Percentiles rank a stretch among this genome's conserved stretches.
Evolutionary conservation across 768 basidiomycete species (phyloP).

Genomic region (Xerocomus potaroensis): DNA sequence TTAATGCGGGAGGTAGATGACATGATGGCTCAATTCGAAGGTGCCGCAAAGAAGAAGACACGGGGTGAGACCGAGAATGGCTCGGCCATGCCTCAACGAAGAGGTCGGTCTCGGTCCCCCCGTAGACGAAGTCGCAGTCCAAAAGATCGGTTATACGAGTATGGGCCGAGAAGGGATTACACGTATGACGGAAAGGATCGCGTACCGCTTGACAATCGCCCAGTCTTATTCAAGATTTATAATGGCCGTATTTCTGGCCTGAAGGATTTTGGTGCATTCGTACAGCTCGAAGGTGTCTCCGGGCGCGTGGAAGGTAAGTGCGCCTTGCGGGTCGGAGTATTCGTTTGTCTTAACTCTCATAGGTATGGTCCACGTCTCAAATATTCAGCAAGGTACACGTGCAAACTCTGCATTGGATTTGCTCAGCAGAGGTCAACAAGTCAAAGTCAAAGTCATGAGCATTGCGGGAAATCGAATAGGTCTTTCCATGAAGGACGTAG

Average conservation of each 20-base stretch:
- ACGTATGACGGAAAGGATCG: constrained; percentile 36
- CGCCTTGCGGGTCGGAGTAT: background rate
- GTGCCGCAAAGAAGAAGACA: constrained; percentile 59
- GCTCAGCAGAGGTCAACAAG: constrained; percentile 74
- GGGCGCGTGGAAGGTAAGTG: constrained; percentile 85
- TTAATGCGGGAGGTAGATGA: constrained; percentile 88
- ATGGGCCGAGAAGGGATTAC: constrained; percentile 40
- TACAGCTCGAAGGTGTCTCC: constrained; percentile 78
- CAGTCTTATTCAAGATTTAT: constrained; percentile 94
- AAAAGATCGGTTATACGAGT: constrained; percentile 50
- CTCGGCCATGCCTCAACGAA: constrained; percentile 59
- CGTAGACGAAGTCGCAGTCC: constrained; percentile 58
- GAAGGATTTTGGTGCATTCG: constrained; percentile 96
- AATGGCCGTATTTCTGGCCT: constrained; percentile 77
- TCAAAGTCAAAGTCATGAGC: constrained; percentile 97
- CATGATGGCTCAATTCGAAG: constrained; percentile 72
- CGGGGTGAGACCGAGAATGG: constrained; percentile 42
- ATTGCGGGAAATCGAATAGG: constrained; percentile 76
- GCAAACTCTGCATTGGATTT: constrained; percentile 86
- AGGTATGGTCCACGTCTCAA: constrained; percentile 99
- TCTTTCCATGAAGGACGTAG: constrained; percentile 97
- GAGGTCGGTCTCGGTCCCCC: constrained; percentile 43
- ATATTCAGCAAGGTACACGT: constrained; percentile 80
- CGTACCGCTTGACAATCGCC: constrained; percentile 63
- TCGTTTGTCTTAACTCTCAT: constrained; percentile 6